phyloP scores from a whole-genome alignment of 2,329 filamentous ascomycete species.

The Fusarium dimerum region DNA sequence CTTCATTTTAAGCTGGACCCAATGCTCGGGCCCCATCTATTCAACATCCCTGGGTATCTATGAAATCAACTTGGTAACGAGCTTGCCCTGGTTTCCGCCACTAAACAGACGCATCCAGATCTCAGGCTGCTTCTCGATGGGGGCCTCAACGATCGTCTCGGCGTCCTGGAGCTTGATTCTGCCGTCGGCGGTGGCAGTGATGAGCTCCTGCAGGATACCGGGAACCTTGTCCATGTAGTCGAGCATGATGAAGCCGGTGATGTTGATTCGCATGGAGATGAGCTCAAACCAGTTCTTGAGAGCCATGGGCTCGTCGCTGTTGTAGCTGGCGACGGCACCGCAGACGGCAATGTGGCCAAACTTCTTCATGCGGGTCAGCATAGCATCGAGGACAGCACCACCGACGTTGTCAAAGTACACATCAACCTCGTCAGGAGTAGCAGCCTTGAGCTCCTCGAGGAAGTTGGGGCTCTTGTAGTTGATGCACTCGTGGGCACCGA shows the following conservation, averaged over 20 bases:
- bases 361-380: conserved; percentile 32
- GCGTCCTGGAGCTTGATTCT: conserved; percentile 26
- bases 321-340: conserved; percentile 29
- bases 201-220: conserved; percentile 26
- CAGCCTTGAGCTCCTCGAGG: conserved; percentile 27
- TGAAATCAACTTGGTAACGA: conserved; percentile 29
- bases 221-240: conserved; percentile 33
- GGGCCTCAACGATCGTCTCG: conserved; percentile 28
- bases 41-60: conserved; percentile 5
- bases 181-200: conserved; percentile 29
- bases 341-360: conserved; percentile 28
- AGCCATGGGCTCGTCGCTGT: conserved; percentile 30
- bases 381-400: conserved; percentile 27
- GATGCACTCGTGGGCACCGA: conserved; percentile 30
- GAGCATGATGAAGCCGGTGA: conserved; percentile 32
- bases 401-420: conserved; percentile 34
- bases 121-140: conserved; percentile 29
- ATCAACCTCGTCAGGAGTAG: conserved; percentile 30
- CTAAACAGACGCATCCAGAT: conserved; percentile 30
- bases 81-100: conserved; percentile 31
- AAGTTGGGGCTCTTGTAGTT: conserved; percentile 35
- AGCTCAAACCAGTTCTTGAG: conserved; percentile 33
- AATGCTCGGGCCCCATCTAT: too few species aligned
- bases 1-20: too few species aligned
- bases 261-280: conserved; percentile 27